Percentiles rank a stretch among this genome's conserved stretches.
phyloP scores from a whole-genome alignment of 495 filamentous ascomycete species.

The Penicillium turbatum region DNA sequence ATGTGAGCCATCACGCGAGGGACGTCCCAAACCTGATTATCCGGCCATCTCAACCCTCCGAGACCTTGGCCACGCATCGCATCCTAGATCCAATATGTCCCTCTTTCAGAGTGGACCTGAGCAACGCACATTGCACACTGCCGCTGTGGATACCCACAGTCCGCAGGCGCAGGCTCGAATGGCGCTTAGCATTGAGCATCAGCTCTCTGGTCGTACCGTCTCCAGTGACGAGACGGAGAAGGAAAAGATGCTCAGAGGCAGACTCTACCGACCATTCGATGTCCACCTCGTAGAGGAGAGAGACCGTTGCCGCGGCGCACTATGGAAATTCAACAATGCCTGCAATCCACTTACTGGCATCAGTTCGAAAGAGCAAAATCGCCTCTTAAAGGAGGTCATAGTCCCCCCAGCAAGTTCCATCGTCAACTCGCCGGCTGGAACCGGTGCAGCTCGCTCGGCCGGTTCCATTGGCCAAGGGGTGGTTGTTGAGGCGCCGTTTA shows the following conservation, averaged over 20 bases:
- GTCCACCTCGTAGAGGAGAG: slow-evolving; percentile 79
- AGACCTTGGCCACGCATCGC: slow-evolving; percentile 36
- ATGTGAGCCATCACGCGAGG: slow-evolving; percentile 37
- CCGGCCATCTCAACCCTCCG: slow-evolving; percentile 42
- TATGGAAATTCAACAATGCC: slow-evolving; percentile 86
- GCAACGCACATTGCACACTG: slow-evolving; percentile 31
- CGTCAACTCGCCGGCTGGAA: slow-evolving; percentile 43
- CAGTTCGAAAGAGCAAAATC: slow-evolving; percentile 71
- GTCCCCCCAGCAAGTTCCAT: slow-evolving; percentile 43
- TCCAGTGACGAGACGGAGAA: slow-evolving; percentile 64
- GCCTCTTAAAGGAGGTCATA: slow-evolving; percentile 73
- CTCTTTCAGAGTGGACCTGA: slow-evolving; percentile 36
- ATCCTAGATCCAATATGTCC: slow-evolving; percentile 35
- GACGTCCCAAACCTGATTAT: slow-evolving; percentile 39
- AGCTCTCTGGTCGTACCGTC: slow-evolving; percentile 32
- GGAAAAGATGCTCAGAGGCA: slow-evolving; percentile 88
- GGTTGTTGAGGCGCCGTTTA: slow-evolving; percentile 84
- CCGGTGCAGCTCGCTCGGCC: slow-evolving; percentile 27
- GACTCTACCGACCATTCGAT: slow-evolving; percentile 73
- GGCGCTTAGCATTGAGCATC: slow-evolving; percentile 45
- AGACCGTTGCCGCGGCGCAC: slow-evolving; percentile 76
- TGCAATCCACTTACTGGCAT: slow-evolving; percentile 74
- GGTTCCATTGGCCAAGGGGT: slow-evolving; percentile 74
- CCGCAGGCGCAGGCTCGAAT: slow-evolving; percentile 45
- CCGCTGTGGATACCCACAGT: slow-evolving; percentile 37